These are phyloP conservation scores for Jacaranda copaia DNA, from an alignment of 257 asterid species.

Conservation along the genomic window DNA sequence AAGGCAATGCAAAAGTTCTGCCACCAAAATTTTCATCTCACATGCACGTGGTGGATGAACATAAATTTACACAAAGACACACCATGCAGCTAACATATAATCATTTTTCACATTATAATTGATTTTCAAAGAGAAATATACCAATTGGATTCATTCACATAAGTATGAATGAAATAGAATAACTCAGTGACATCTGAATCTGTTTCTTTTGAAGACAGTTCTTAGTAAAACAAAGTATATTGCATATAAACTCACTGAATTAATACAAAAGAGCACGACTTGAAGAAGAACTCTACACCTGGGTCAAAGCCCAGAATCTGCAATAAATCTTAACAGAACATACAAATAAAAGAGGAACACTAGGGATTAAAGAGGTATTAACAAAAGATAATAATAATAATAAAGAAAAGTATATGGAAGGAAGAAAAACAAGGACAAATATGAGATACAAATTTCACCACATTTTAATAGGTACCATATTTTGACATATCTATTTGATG, in stretches of 20 bases:
- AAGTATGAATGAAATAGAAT: conserved; percentile 3
- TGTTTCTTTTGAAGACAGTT: conserved; percentile 21
- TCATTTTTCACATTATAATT: neutral
- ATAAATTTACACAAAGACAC: conserved; percentile 9
- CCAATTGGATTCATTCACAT: conserved; percentile 23
- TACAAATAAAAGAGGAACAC: conserved; percentile 11
- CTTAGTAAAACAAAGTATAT: conserved; percentile 4
- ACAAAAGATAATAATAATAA: conserved; percentile 3
- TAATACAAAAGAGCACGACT: conserved; percentile 25
- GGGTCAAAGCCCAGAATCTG: conserved; percentile 11
- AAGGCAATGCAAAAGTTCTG: conserved; percentile 28
- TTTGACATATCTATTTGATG: conserved; percentile 5
- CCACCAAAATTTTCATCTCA: conserved; percentile 27
- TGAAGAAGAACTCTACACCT: conserved; percentile 14
- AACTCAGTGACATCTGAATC: conserved; percentile 16
- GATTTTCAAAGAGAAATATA: conserved; percentile 9
- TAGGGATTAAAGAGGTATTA: conserved; percentile 12
- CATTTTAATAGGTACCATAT: neutral
- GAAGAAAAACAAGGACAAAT: conserved; percentile 16
- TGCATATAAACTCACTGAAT: conserved; percentile 9
- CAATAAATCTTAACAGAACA: conserved; percentile 3
- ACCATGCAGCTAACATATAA: conserved; percentile 5
- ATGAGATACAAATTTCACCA: conserved; percentile 14
- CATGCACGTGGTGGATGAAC: conserved; percentile 1
- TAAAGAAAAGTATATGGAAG: conserved; percentile 5